phyloP scores from a whole-genome alignment of 1,139 yeast genomes.

The Blastobotrys persicus region DNA sequence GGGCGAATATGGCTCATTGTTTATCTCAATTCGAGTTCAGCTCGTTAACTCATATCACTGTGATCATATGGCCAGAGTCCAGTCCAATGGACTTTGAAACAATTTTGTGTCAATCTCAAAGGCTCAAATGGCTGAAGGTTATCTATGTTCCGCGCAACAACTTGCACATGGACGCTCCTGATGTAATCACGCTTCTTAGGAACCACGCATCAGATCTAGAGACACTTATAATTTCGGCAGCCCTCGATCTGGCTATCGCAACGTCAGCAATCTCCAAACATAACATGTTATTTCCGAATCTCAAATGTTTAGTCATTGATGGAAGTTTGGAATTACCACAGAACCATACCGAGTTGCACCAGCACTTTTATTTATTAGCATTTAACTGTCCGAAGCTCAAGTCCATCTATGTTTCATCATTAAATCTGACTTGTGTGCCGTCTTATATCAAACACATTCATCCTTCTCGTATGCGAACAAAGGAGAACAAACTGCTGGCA shows the following conservation, averaged over 20 bases:
- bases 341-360: too few species aligned
- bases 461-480: neutral
- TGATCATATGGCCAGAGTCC: neutral
- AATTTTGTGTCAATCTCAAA: neutral
- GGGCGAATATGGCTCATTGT: neutral
- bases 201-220: neutral
- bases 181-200: neutral
- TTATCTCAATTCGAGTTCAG: neutral
- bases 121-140: conserved; percentile 1
- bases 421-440: neutral
- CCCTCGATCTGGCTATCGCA: neutral
- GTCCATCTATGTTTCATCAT: neutral
- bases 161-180: neutral
- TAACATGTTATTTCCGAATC: neutral
- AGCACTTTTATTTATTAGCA: conserved; percentile 1
- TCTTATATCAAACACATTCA: neutral
- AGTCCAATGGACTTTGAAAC: neutral
- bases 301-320: neutral
- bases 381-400: neutral
- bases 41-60: neutral
- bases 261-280: too few species aligned
- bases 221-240: neutral
- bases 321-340: neutral
- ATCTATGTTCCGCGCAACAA: neutral
- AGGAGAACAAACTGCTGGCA: conserved; percentile 2